Percentiles rank a stretch among this genome's conserved stretches.
Evolutionary conservation across 2,329 filamentous ascomycete species (phyloP).

Genomic region (Talaromyces verruculosus): DNA sequence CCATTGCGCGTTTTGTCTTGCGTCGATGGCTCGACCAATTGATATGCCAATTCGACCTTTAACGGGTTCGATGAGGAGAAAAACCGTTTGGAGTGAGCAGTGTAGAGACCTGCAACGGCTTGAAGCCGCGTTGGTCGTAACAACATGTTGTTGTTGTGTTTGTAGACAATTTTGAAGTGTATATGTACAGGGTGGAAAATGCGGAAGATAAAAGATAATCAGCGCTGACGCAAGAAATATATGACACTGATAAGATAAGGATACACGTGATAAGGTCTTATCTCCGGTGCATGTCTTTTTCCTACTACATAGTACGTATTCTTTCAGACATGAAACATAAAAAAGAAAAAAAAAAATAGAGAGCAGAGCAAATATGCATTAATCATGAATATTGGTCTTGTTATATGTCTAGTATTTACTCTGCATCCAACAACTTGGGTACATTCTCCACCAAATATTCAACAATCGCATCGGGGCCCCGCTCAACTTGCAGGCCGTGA

Average conservation of each 20-base stretch:
- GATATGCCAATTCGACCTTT: constrained; percentile 36
- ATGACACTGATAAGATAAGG: constrained; percentile 4
- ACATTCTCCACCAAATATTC: constrained; percentile 45
- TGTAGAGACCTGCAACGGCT: neutral
- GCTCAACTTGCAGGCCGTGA: constrained; percentile 44
- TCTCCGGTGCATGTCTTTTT: neutral
- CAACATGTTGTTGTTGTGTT: constrained; percentile 5
- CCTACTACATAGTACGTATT: neutral
- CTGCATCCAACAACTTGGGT: constrained; percentile 37
- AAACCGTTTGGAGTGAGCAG: constrained; percentile 4
- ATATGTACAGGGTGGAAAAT: neutral
- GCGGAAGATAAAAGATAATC: neutral
- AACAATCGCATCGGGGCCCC: constrained; percentile 44
- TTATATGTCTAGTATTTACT: constrained; percentile 2
- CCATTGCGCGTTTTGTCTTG: constrained; percentile 31
- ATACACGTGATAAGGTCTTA: constrained; percentile 11
- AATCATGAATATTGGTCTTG: neutral
- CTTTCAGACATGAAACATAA: neutral
- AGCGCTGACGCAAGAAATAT: constrained; percentile 10
- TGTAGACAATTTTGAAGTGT: neutral
- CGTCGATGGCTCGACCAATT: constrained; percentile 38
- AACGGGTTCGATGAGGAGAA: constrained; percentile 36
- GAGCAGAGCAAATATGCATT: neutral
- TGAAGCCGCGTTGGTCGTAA: neutral
- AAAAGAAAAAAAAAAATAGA: too few relatives aligned